Base-by-base conservation (phyloP, 2,329 filamentous ascomycete species). In the Alternaria ethzedia region DNA sequence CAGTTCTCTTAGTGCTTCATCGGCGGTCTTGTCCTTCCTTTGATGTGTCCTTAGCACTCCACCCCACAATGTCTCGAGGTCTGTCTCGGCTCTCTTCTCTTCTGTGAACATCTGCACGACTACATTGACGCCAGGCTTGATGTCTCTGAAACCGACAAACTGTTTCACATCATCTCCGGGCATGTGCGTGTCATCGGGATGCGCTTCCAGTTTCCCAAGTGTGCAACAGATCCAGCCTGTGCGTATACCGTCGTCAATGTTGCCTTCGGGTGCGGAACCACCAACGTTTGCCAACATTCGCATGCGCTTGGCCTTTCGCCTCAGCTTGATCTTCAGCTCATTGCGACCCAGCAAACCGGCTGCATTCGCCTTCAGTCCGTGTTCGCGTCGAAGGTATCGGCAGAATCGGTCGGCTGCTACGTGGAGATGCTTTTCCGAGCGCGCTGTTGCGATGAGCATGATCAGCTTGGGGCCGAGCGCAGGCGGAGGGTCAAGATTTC, bases 141-240 rank as follows among this genome's bases (percentile, higher is more conserved):
- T 75, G 36, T 83, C 82, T 2, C 93, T 92, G 74, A 97, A 97
- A 0, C 95, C 95, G 32, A 93, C 89, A 61, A 94, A 88, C 9
- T 86, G 84, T 13, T 88, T 85, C 12, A 73, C 71, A 6, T 78
- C 58, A 7, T 71, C 72, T 1, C 72, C 74, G 3, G 72, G 73
- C 67, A 77, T 73, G 12, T 75, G 64, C 12, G 59, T 74, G 25
- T 79, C 78, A 32, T 80, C 71, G 5, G 78, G 70, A n/a, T 85
- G 83, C 21, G 87, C 86, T 46, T 90, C 87, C 1, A 93, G 85
- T 15, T 87, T 87, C 5, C 92, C 93, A 10, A 96, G 87, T 76
- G 97, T 96, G 64, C 98, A 92, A 80, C 96, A 99, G 20, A 99
- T 91, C 96, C 96, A 99, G 10, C 94, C 94, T 1, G 95, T 97